Evolutionary conservation across 108 stramenopile genomes (phyloP).

Genomic region (Nitzschia palea): DNA sequence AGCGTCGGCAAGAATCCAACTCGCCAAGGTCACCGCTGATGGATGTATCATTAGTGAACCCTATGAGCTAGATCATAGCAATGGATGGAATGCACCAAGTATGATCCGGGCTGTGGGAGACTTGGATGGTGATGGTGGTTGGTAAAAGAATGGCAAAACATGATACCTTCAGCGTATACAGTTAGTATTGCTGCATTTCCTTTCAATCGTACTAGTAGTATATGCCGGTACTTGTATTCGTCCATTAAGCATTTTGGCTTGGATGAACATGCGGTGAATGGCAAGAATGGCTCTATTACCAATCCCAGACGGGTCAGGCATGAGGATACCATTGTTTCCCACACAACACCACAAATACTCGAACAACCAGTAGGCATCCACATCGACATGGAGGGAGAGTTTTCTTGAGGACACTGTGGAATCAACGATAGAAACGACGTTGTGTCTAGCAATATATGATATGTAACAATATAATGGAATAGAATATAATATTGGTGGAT

Average conservation of each 20-base stretch:
- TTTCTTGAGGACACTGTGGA: too few species aligned
- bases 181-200: too few species aligned
- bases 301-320: background rate
- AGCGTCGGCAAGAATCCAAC: conserved; percentile 91
- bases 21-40: conserved; percentile 87
- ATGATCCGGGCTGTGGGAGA: conserved; percentile 65
- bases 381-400: too few species aligned
- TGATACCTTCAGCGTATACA: too few species aligned
- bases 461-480: background rate
- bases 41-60: conserved; percentile 80
- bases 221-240: too few species aligned
- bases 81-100: conserved; percentile 60
- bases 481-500: background rate
- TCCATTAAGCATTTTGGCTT: too few species aligned
- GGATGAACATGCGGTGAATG: too few species aligned
- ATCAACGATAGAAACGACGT: too few species aligned
- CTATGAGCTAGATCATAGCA: conserved; percentile 73
- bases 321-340: background rate
- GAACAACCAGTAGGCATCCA: background rate
- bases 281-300: too few species aligned
- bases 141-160: conserved; percentile 37
- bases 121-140: conserved; percentile 82
- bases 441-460: too few species aligned
- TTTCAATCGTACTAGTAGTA: background rate
- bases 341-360: background rate